Conservation (phyloP, 371 early-diverging fungal genomes). For the Gilbertella persicaria region DNA sequence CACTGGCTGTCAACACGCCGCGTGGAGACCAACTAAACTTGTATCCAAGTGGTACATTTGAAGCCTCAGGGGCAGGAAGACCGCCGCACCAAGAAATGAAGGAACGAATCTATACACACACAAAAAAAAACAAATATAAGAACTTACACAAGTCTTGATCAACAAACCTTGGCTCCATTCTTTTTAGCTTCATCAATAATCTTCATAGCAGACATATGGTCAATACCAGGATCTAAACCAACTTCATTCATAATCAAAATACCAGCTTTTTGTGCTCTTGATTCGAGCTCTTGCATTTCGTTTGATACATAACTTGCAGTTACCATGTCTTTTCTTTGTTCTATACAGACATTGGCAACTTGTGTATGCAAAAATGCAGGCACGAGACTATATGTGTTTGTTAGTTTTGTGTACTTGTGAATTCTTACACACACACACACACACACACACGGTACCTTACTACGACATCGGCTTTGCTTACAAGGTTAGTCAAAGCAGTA, state of each 20-base stretch:
- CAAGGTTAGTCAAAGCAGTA: conserved; percentile 58
- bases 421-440: background rate
- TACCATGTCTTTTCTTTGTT: conserved; percentile 90
- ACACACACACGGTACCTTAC: conserved; percentile 69
- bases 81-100: conserved; percentile 93
- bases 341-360: conserved; percentile 82
- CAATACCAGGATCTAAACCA: conserved; percentile 97
- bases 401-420: background rate
- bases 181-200: conserved; percentile 84
- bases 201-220: conserved; percentile 97
- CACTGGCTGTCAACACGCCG: conserved; percentile 82
- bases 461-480: conserved; percentile 83
- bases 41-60: conserved; percentile 87
- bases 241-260: conserved; percentile 95
- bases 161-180: conserved; percentile 50
- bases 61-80: conserved; percentile 87
- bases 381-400: conserved; percentile 66
- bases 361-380: conserved; percentile 92
- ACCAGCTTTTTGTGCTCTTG: conserved; percentile 81
- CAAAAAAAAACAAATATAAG: background rate
- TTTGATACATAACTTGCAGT: conserved; percentile 95
- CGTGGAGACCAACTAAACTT: conserved; percentile 91
- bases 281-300: conserved; percentile 81
- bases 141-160: background rate
- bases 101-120: conserved; percentile 55